Base-by-base conservation (phyloP, 352 stramenopile species). In the Globisporangium spiculum region DNA sequence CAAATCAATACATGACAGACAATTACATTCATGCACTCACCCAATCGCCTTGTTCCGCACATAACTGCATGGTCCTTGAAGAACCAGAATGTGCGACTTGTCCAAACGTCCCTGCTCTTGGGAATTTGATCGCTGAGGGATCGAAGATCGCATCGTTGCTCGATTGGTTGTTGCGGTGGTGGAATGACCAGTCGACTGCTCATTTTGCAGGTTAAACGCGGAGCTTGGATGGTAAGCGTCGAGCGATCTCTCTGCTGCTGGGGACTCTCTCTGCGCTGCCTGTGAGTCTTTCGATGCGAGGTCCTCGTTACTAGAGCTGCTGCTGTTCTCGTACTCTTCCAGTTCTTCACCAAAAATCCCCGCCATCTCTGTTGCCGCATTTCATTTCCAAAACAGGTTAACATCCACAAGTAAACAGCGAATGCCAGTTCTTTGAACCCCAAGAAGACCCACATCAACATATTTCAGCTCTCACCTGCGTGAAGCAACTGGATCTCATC, bases 401-500 rank as follows among this genome's bases (percentile, higher is more conserved):
- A 44, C 4, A 30, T 34, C 22, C 7, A 64, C 12, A 30, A n/a
- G 38, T 22, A 63, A 14, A 38, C 3, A 34, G 20, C 1, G 41
- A n/a, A 20, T 41, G 1, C 10, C 30, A 62, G 27, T 48, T 4
- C 8, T 30, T 24, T 26, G n/a, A 60, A 32, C 6, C 12, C 16
- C 27, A n/a, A 18, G n/a, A 65, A 56, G 10, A 56, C 38, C 12
- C 38, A 46, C 38, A 46, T 20, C 14, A 18, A 6, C 12, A 9
- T 24, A 50, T 12, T 38, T 32, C 20, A 30, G 26, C 20, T 60
- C 62, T 48, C 66, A 86, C 80, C 80, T 41, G 64, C 68, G 57
- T 89, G 79, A 30, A 89, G 65, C 3, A 74, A 48, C n/a, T 81
- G 46, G 34, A 89, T 83, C 2, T 88, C 77, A 18, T 84, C 67